Evolutionary conservation across 2,329 filamentous ascomycete genomes (phyloP), one percentile per base, ranked within the genome.

Genomic region (Chaetomium sp.): DNA sequence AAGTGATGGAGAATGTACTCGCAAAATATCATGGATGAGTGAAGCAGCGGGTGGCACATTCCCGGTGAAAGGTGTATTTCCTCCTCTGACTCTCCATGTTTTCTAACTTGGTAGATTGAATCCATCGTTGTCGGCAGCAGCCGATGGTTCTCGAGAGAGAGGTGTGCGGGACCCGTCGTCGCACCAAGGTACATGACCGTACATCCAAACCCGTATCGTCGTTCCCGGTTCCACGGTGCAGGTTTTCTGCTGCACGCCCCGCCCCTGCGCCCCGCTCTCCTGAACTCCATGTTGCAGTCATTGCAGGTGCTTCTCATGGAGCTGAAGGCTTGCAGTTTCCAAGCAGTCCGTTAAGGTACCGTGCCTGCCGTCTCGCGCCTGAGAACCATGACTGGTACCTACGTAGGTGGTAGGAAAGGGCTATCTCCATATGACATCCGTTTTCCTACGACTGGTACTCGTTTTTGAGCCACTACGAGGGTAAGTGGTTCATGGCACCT

Each of bases 191-290:
- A 57, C n/a, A n/a, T n/a, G n/a, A n/a, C n/a, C n/a, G n/a, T n/a
- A n/a, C 61, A 56, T 51, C 50, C 65, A 63, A 63, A 62, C 49
- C 65, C 69, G 64, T 67, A 62, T 67, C 57, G 58, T 64, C 25
- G 64, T 62, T 65, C 56, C 64, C 65, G 61, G 57, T 57, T 60
- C 65, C 65, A 62, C 60, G 63, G 55, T 51, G 58, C 35, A 49
- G 53, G 49, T 47, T 25, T 55, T 6, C 23, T 60, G 25, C 33
- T 27, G 33, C 58, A 56, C 55, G n/a, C 54, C 62, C 57, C 49
- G 27, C 33, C 42, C 50, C 38, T 33, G 19, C 35, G 51, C 31
- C 38, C 27, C 57, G 49, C 31, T 35, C 51, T 56, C 51, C 13
- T 58, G 21, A n/a, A 6, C 27, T 29, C 19, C 16, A 47, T 23